phyloP scores from a whole-genome alignment of 169 alveolate genomes.

The Eimeria necatrix region DNA sequence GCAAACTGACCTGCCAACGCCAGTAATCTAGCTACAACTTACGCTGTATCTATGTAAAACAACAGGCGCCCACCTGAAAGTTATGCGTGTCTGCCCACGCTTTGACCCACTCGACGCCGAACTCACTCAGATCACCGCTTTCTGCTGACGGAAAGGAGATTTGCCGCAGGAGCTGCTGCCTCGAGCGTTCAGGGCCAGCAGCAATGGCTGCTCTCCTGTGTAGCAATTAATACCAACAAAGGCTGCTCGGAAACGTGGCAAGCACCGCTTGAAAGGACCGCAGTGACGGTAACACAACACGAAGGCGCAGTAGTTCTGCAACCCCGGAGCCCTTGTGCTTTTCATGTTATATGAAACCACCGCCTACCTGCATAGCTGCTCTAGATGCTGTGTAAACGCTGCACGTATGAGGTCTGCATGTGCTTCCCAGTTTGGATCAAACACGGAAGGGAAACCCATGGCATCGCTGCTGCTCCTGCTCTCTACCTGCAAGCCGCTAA shows the following conservation, averaged over 20 bases:
- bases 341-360: not conserved
- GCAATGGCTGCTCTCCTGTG: constrained; percentile 73
- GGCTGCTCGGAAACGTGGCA: not conserved
- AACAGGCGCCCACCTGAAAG: constrained; percentile 44
- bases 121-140: constrained; percentile 22
- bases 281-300: not conserved
- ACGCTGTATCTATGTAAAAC: not conserved
- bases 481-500: constrained; percentile 7
- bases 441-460: constrained; percentile 20
- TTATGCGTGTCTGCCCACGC: constrained; percentile 79
- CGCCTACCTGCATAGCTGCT: constrained; percentile 72
- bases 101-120: constrained; percentile 61
- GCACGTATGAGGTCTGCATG: constrained; percentile 71
- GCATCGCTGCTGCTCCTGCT: constrained; percentile 78
- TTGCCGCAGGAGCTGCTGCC: constrained; percentile 56
- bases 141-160: constrained; percentile 13
- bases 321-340: not conserved
- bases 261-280: not conserved
- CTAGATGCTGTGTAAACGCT: constrained; percentile 68
- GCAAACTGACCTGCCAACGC: not conserved
- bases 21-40: too few relatives aligned
- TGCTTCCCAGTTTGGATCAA: constrained; percentile 75
- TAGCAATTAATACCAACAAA: not conserved
- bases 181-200: constrained; percentile 74
- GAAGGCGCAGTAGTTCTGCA: not conserved